Evolutionary conservation across 345 rosid genomes (phyloP), one percentile per base, ranked within the genome.

Genomic region (Brassica juncea): DNA sequence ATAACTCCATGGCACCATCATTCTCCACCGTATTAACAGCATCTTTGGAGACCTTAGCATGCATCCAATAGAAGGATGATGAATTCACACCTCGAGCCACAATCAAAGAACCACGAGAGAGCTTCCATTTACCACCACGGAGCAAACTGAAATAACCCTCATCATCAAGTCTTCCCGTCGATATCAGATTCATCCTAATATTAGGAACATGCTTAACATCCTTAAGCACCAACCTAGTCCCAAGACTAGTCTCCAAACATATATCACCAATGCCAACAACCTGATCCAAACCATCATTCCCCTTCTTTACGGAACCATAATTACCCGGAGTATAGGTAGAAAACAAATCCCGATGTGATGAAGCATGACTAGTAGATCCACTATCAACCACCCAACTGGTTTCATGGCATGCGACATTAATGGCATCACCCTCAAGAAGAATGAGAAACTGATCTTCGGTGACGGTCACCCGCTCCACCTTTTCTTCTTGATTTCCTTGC

Each of bases 171-270:
- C 34, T 75, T 0, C 25, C 3, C 0, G 4, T 55, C 7, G 59
- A 66, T 39, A 57, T 76, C 63, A 68, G n/a, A 2, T 35, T 68
- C 52, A 66, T 8, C 0, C 4, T 11, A 1, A 76, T 0, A 35
- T 76, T 14, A 5, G 25, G 25, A 23, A 23, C 25, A 23, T 23
- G 25, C 25, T 23, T 23, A 23, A 23, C 25, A 23, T 23, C 63
- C 15, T 66, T 75, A 65, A 75, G 25, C n/a, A 65, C 0, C 66
- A 4, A 2, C 0, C 37, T 64, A 9, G 23, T 52, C 3, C 54
- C 54, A 66, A 65, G 3, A 75, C 49, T 74, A 54, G 77, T 74
- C 0, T 74, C 70, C 2, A 74, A 74, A 11, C 14, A 63, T 27
- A 74, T 34, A 35, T 75, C 57, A 64, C 65, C 57, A 31, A 52